Conservation (phyloP, 495 filamentous ascomycete genomes). For the Pseudevernia furfuracea region DNA sequence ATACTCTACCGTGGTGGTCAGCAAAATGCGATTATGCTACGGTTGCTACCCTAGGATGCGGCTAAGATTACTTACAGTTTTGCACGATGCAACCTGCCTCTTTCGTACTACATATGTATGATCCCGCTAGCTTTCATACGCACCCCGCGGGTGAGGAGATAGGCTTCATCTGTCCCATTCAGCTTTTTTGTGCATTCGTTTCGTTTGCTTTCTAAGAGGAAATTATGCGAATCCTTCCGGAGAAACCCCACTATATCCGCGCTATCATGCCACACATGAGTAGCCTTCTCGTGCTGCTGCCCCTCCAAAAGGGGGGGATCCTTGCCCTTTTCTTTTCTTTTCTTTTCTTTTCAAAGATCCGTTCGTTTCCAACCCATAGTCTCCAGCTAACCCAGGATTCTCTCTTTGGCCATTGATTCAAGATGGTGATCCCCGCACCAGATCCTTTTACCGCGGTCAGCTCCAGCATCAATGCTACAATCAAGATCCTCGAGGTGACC, state of each 20-base stretch:
- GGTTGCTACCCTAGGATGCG: too few relatives aligned
- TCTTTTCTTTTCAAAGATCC: neutral
- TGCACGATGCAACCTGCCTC: too few relatives aligned
- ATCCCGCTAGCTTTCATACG: too few relatives aligned
- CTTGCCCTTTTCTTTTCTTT: too few relatives aligned
- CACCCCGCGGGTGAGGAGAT: too few relatives aligned
- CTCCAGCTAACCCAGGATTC: neutral
- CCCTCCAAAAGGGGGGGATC: rapidly evolving
- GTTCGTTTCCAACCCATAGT: neutral
- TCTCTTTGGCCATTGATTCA: neutral
- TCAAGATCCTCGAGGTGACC: slow-evolving; percentile 19
- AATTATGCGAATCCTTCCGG: neutral
- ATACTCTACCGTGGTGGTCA: too few relatives aligned
- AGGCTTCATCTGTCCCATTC: too few relatives aligned
- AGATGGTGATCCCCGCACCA: neutral
- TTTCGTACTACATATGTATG: neutral
- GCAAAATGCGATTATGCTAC: too few relatives aligned
- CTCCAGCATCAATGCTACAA: slow-evolving; percentile 13
- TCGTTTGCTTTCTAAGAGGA: neutral
- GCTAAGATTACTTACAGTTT: too few relatives aligned
- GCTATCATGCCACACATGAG: neutral
- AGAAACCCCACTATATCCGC: neutral
- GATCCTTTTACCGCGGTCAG: slow-evolving; percentile 10
- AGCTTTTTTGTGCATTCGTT: neutral
- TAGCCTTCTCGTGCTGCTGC: neutral